Conservation (phyloP, 345 rosid species). For the Melaleuca alternifolia region DNA sequence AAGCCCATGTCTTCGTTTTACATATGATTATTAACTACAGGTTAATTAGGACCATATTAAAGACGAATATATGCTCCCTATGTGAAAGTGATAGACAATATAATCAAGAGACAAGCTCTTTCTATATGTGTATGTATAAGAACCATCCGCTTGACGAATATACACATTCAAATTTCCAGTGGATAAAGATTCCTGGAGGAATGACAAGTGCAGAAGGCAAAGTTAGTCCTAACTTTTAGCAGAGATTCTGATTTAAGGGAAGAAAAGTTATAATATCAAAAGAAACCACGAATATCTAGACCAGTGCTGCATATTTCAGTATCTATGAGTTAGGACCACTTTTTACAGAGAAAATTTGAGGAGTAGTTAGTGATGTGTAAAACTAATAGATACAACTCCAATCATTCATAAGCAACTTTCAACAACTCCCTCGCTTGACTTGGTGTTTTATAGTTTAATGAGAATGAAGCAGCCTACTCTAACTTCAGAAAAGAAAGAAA, state of each 20-base stretch:
- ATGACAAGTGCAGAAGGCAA: not conserved
- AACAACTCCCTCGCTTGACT: not conserved
- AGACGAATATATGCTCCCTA: too few species aligned
- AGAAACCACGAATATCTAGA: not conserved
- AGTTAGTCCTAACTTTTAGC: not conserved
- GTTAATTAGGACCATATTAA: too few species aligned
- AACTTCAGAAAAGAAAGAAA: not conserved
- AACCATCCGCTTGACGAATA: conserved; percentile 61
- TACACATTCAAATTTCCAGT: conserved; percentile 56
- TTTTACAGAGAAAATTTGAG: not conserved
- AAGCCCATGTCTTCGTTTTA: not conserved
- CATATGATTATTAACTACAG: too few species aligned
- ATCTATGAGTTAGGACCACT: not conserved
- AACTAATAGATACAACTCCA: not conserved
- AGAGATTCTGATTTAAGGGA: not conserved
- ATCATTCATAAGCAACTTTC: not conserved
- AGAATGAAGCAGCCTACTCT: not conserved
- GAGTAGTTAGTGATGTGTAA: not conserved
- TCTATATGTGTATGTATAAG: too few species aligned
- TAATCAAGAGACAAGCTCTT: too few species aligned
- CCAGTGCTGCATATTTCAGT: not conserved
- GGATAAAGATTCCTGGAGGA: conserved; percentile 48
- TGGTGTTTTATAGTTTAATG: not conserved
- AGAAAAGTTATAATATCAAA: not conserved
- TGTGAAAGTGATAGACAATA: too few species aligned